Base-by-base conservation (phyloP, 441 rosid species). In the Rhodomyrtus psidioides region DNA sequence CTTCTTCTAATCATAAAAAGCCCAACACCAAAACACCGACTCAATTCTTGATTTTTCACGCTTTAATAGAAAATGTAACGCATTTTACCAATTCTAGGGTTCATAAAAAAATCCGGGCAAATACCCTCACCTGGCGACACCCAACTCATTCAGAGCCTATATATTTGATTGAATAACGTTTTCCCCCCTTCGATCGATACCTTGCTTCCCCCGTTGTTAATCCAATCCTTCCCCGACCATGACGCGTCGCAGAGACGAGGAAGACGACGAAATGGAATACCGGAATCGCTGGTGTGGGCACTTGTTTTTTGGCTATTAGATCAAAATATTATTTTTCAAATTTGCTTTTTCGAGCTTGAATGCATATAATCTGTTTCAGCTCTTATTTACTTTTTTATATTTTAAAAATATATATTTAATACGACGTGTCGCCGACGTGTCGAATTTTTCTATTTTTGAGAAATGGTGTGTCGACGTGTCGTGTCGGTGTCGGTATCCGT, bases 241-340 rank as follows among this genome's bases (percentile, higher is more conserved):
- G 82, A 23, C 88, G 83, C 46, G 95, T 88, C 44, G 92, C 89
- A n/a, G 93, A n/a, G 85, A 83, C 59, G 94, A 92, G 34, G 92
- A 91, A 24, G 92, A 92, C 10, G 91, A 91, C 74, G 90, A 89
- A 6, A 88, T 85, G 82, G 89, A 86, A n/a, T n/a, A n/a, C n/a
- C n/a, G n/a, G n/a, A n/a, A n/a, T n/a, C n/a, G n/a, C n/a, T n/a
- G n/a, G n/a, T n/a, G n/a, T n/a, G n/a, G n/a, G n/a, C n/a, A n/a
- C n/a, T n/a, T n/a, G n/a, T n/a, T n/a, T n/a, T n/a, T n/a, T n/a
- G n/a, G n/a, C n/a, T n/a, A n/a, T n/a, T n/a, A n/a, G n/a, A n/a
- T n/a, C n/a, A n/a, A n/a, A n/a, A n/a, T n/a, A n/a, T n/a, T n/a
- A n/a, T n/a, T n/a, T n/a, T n/a, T n/a, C n/a, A n/a, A n/a, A n/a